Percentiles rank a stretch among this genome's conserved stretches.
phyloP scores from a whole-genome alignment of 2,329 filamentous ascomycete species.

The Pseudopithomyces chartarum region DNA sequence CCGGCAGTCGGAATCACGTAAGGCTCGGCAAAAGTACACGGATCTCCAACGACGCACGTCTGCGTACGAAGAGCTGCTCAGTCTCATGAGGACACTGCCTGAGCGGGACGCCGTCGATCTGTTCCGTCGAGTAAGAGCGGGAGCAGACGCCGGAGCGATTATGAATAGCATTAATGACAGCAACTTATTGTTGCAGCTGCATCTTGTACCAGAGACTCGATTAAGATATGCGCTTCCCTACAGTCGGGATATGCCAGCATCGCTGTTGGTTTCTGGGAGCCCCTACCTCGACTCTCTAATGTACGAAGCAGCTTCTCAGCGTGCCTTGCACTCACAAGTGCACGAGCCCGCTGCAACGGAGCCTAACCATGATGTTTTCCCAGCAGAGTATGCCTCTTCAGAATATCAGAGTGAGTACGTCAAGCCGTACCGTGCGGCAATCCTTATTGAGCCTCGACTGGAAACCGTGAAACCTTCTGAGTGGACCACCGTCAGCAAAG shows the following conservation, averaged over 20 bases:
- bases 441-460: neutral
- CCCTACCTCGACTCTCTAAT: conserved; percentile 4
- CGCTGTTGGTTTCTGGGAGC: conserved; percentile 1
- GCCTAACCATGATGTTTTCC: neutral
- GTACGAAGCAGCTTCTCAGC: conserved; percentile 4
- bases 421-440: neutral
- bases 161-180: neutral
- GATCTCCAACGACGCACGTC: too few relatives aligned
- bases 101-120: too few relatives aligned
- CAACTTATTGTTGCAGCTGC: conserved; percentile 3
- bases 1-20: too few relatives aligned
- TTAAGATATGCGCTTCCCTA: conserved; percentile 4
- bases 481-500: neutral
- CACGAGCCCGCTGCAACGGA: neutral
- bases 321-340: neutral
- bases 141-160: neutral
- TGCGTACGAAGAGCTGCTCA: too few relatives aligned
- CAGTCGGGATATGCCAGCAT: conserved; percentile 3
- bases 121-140: neutral
- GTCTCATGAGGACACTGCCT: too few relatives aligned
- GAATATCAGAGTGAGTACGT: neutral
- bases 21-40: too few relatives aligned
- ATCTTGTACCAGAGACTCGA: neutral
- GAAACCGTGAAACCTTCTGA: neutral
- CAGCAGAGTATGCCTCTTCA: neutral